Evolutionary conservation across 2,329 filamentous ascomycete species (phyloP).

Genomic region (Talaromyces sp.): DNA sequence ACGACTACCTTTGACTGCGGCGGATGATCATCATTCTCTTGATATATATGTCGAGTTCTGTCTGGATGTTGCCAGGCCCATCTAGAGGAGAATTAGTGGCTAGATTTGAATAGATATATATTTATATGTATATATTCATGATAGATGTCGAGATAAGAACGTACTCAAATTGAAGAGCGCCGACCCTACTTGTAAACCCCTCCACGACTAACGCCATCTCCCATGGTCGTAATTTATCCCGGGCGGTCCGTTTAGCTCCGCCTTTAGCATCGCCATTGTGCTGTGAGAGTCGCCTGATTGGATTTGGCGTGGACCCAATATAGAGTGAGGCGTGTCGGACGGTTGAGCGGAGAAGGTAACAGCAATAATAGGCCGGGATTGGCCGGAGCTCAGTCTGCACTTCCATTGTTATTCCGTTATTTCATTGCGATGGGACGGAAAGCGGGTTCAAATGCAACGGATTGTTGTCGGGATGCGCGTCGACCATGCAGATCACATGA

Average conservation of each 20-base stretch:
- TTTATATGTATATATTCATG: not conserved
- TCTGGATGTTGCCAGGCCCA: slow-evolving; percentile 93
- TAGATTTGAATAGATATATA: not conserved
- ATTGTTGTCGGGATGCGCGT: not conserved
- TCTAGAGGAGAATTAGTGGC: slow-evolving; percentile 48
- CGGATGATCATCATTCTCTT: slow-evolving; percentile 56
- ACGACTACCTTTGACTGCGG: slow-evolving; percentile 32
- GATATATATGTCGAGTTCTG: slow-evolving; percentile 74
- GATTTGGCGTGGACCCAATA: slow-evolving; percentile 89
- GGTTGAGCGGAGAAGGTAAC: slow-evolving; percentile 87
- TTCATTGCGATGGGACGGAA: not conserved
- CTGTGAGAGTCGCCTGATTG: slow-evolving; percentile 79
- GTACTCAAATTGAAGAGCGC: slow-evolving; percentile 92
- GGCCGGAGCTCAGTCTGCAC: slow-evolving; percentile 49
- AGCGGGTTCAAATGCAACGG: not conserved
- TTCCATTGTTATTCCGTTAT: slow-evolving; percentile 19
- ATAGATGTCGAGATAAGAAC: slow-evolving; percentile 31
- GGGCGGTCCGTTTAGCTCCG: slow-evolving; percentile 76
- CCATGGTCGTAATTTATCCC: slow-evolving; percentile 74
- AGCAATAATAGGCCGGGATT: slow-evolving; percentile 88
- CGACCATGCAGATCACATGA: slow-evolving; percentile 5
- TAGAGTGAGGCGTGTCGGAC: slow-evolving; percentile 72
- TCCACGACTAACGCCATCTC: slow-evolving; percentile 85
- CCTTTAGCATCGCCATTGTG: slow-evolving; percentile 86
- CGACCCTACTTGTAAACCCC: slow-evolving; percentile 84